A percentile compares a stretch with the other conserved stretches of the same genome.
phyloP scores from a whole-genome alignment of 139 green algal genomes.

The Desmodesmus armatus region DNA sequence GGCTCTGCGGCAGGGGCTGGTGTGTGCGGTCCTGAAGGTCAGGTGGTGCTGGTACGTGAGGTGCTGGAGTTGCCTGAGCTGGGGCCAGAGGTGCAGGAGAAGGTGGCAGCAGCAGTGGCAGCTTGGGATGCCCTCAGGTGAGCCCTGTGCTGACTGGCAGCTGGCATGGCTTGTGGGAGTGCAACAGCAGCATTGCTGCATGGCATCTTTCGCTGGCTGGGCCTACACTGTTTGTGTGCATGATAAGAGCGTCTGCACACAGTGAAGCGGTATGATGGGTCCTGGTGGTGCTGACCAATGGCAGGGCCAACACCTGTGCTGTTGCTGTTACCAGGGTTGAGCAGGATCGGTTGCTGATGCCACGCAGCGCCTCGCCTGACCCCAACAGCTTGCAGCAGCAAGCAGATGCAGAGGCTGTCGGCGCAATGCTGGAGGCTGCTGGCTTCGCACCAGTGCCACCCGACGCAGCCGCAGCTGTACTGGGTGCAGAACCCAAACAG shows the following conservation, averaged over 20 bases:
- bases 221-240: too few species aligned
- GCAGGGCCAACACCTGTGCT: too few species aligned
- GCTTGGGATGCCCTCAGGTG: too few species aligned
- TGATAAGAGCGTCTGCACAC: too few species aligned
- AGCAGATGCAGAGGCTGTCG: constrained; percentile 6
- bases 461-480: constrained; percentile 24
- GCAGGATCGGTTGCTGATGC: neutral
- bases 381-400: neutral
- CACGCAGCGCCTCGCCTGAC: neutral
- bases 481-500: too few species aligned
- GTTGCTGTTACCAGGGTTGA: neutral
- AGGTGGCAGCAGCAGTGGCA: neutral
- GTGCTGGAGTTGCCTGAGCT: constrained; percentile 25
- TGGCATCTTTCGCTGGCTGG: too few species aligned
- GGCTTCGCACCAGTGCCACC: neutral
- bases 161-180: too few species aligned
- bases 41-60: constrained; percentile 27
- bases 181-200: too few species aligned
- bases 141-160: too few species aligned
- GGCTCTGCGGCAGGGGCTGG: neutral
- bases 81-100: neutral
- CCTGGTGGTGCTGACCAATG: too few species aligned
- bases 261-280: too few species aligned
- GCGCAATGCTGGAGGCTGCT: constrained; percentile 27
- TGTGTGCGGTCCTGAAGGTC: neutral